Evolutionary conservation across 768 basidiomycete species (phyloP), one percentile per base, ranked within the genome.

Genomic region (Suillus subluteus): DNA sequence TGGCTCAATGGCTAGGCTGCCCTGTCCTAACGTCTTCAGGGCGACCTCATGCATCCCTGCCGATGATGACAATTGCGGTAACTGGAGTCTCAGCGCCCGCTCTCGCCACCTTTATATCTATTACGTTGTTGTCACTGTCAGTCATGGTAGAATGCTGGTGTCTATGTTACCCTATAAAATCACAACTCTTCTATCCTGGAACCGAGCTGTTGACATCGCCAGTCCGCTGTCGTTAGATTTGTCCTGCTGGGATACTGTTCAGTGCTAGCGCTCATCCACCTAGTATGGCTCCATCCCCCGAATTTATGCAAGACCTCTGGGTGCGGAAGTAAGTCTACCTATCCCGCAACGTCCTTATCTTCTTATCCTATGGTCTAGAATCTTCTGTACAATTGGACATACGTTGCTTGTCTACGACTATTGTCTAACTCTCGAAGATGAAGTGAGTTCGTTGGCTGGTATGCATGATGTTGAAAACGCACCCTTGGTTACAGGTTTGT

Each of bases 371-470:
- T 62, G n/a, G 3, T 40, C 30, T 48, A 71, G 69, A 65, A 23
- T 35, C 21, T 58, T 70, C 9, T 55, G 54, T n/a, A 6, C 68
- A 32, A 67, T 46, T 8, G 64, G 69, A 1, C 48, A 62, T 13
- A 62, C 69, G 3, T 64, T 66, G 40, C 62, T 72, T 7, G 63
- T 68, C 40, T 72, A 68, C 26, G 69, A 72, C 37, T 68, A 72
- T 38, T 16, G 56, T 40, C 37, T 72, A 54, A 72, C 71, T 9
- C 58, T 72, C 13, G 32, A 62, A 16, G 52, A 66, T 32, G 71
- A 72, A 63, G 71, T 72, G 30, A 8, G 66, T 61, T 38, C 9
- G 12, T 50, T 7, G 8, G 23, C n/a, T 13, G 37, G 2, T 23
- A 48, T 35, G 5, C 38, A 23, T 16, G 7, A 1, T 16, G 3